Base-by-base conservation (phyloP, 208 protist species). In the Trypanosoma boissoni region DNA sequence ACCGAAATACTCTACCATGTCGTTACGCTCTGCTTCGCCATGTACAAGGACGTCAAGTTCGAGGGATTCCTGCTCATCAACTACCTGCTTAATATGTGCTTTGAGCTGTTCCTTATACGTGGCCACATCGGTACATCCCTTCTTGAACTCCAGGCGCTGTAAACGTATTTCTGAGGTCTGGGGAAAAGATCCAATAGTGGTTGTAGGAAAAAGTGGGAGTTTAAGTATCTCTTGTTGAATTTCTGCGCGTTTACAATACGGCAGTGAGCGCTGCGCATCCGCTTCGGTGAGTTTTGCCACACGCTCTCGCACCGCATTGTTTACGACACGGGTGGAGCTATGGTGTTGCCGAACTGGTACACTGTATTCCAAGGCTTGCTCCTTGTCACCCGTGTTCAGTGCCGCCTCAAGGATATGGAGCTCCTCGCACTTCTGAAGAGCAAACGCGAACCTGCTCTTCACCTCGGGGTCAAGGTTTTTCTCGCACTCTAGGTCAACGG, bases 1-100 rank as follows among this genome's bases (percentile, higher is more conserved):
- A 53, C 85, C 88, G 68, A 96, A 94, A 66, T 95, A 94, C 68
- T 96, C 84, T 20, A 96, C 91, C 91, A 97, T 97, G 72, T 97
- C 91, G 28, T 80, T 91, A 28, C 91, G 70, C 68, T 95, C 91
- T 31, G 80, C 76, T 68, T 97, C 91, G 42, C 91, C 91, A 60
- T 95, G 88, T 20, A 97, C 91, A 23, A 95, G 68, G 8, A 97
- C 76, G 70, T 97, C 91, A 6, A 97, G 58, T 43, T 67, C 91
- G 49, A 94, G 80, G 18, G 76, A 72, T 57, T 95, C 86, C 65
- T 97, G 91, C 29, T 88, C 52, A 8, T 58, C 44, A 61, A 97
- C 69, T 12, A 77, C 71, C n/a, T 72, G 56, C 68, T 75, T 73
- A 64, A 94, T 92, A 59, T 97, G 77, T n/a, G 79, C 54, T 44